These are phyloP conservation scores for Daldinia eschscholtzii DNA, from an alignment of 2,329 filamentous ascomycete species.

Conservation along the genomic window DNA sequence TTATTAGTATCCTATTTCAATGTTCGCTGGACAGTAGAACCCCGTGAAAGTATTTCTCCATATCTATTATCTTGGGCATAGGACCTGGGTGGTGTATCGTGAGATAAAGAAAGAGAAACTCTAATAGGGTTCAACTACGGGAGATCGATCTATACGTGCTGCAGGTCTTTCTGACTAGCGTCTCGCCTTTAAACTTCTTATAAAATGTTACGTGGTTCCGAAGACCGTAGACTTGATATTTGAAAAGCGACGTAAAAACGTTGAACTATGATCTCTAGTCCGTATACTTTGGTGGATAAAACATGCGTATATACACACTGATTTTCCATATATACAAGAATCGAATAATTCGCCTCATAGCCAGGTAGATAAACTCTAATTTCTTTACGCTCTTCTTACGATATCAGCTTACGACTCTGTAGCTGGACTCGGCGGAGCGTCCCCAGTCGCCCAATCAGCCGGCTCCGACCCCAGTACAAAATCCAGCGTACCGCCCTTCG, in stretches of 20 bases:
- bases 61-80: too few species aligned
- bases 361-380: background rate
- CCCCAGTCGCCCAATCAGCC: constrained; percentile 69
- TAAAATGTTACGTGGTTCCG: background rate
- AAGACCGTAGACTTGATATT: background rate
- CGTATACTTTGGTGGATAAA: background rate
- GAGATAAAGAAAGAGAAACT: too few species aligned
- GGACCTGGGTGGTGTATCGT: too few species aligned
- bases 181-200: background rate
- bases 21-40: too few species aligned
- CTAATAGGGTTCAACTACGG: too few species aligned
- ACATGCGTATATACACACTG: background rate
- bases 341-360: background rate
- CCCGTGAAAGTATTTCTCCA: too few species aligned
- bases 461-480: constrained; percentile 70
- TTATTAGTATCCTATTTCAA: too few species aligned
- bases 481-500: constrained; percentile 71
- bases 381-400: background rate
- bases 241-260: background rate
- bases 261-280: background rate
- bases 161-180: background rate
- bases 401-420: constrained; percentile 36
- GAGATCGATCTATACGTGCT: too few species aligned
- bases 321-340: constrained; percentile 1
- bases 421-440: constrained; percentile 72